These are phyloP conservation scores for Nakazawaea ernobii DNA, from an alignment of 805 yeast species.

Conservation along the genomic window DNA sequence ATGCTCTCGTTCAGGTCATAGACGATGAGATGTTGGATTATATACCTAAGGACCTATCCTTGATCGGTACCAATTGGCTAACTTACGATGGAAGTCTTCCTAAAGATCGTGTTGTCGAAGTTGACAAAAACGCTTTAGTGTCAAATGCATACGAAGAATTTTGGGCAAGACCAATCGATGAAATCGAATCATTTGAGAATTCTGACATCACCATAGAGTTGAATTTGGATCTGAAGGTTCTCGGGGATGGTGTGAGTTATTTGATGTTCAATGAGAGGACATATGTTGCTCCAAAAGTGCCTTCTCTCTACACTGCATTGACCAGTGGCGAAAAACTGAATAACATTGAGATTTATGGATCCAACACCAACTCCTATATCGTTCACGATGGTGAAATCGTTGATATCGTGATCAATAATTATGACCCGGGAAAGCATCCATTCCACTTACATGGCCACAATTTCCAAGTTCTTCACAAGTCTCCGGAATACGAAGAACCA, in stretches of 20 bases:
- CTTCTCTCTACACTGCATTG: constrained; percentile 60
- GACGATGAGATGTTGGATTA: constrained; percentile 67
- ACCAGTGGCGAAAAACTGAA: constrained; percentile 52
- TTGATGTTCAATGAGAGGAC: constrained; percentile 71
- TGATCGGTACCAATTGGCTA: constrained; percentile 51
- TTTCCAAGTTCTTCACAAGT: constrained; percentile 57
- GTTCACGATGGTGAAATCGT: constrained; percentile 57
- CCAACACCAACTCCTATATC: constrained; percentile 59
- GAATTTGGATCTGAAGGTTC: constrained; percentile 58
- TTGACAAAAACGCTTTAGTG: constrained; percentile 62
- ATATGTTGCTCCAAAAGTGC: constrained; percentile 62
- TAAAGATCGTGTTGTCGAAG: constrained; percentile 48
- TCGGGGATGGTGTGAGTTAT: constrained; percentile 71
- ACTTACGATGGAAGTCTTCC: constrained; percentile 34
- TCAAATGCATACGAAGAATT: constrained; percentile 39
- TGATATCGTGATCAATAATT: constrained; percentile 73
- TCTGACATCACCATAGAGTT: constrained; percentile 58
- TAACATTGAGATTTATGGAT: constrained; percentile 64
- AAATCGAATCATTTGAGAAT: constrained; percentile 40
- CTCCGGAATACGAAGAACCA: constrained; percentile 46
- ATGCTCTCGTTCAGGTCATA: constrained; percentile 53
- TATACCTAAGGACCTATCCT: constrained; percentile 51
- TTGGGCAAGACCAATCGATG: constrained; percentile 33
- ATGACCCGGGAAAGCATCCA: constrained; percentile 75
- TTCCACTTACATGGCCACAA: constrained; percentile 75